phyloP scores from a whole-genome alignment of 805 yeast species.

The Millerago galiae region DNA sequence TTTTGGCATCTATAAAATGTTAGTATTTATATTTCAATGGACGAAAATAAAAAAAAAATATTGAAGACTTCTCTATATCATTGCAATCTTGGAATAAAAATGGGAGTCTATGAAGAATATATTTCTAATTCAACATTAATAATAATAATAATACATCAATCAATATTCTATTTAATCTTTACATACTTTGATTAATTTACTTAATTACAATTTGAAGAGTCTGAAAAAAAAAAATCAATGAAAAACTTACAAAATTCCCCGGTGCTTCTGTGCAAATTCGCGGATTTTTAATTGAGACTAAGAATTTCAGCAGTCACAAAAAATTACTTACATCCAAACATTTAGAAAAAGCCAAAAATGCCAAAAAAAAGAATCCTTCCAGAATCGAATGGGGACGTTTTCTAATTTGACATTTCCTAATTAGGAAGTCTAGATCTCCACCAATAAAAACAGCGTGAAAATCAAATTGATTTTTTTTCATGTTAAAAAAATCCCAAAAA shows the following conservation, averaged over 20 bases:
- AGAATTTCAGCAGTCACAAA: constrained; percentile 4
- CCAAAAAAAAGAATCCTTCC: too few relatives aligned
- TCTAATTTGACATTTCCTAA: constrained; percentile 2
- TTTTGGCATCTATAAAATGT: constrained; percentile 76
- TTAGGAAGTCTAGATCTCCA: constrained; percentile 14
- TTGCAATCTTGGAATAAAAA: too few relatives aligned
- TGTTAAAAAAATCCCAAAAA: constrained; percentile 1
- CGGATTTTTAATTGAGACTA: too few relatives aligned
- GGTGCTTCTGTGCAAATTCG: too few relatives aligned
- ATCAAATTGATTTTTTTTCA: constrained; percentile 1
- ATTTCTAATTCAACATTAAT: too few relatives aligned
- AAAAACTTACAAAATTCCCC: too few relatives aligned
- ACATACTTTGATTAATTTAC: too few relatives aligned
- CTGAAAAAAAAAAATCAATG: too few relatives aligned
- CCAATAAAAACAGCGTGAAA: constrained; percentile 20
- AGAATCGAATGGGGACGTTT: constrained; percentile 5
- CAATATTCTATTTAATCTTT: too few relatives aligned
- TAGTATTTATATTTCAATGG: constrained; percentile 13
- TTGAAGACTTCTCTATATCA: neutral
- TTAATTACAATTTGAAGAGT: too few relatives aligned
- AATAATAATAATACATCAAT: too few relatives aligned
- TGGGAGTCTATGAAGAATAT: neutral
- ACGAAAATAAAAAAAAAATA: neutral
- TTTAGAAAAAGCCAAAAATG: too few relatives aligned
- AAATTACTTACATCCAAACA: neutral